Evolutionary conservation across 148 eudicot species (phyloP), one percentile per base, ranked within the genome.

Genomic region (Vaccinium vitisidaea): DNA sequence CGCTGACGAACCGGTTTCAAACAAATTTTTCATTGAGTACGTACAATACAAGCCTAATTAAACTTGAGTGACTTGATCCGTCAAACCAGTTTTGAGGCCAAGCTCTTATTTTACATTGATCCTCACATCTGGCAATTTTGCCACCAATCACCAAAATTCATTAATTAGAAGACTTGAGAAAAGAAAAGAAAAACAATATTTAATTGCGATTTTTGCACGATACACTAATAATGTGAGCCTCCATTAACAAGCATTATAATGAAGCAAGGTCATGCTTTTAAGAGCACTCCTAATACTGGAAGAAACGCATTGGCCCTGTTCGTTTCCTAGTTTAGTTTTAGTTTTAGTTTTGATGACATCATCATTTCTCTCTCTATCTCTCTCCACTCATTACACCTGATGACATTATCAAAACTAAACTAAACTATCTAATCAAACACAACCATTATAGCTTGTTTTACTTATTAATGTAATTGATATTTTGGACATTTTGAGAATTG

Each of bases 241-340:
- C 48, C 82, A 80, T 80, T 59, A 80, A 58, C 58, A 43, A 36
- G 82, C 53, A 80, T 61, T 39, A 58, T 80, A 18, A 59, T 61
- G 12, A 59, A 39, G 82, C 52, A 80, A 59, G 19, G 16, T 9
- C 23, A 18, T 21, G 65, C 11, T 59, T 43, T 75, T 43, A 16
- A 16, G 19, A 18, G 52, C 25, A 75, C 79, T 39, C 50, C 50
- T 43, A 19, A 9, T 18, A 8, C 13, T 18, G 8, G 11, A 74
- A 74, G 77, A 74, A 13, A 36, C 43, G 21, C 77, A 74, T n/a
- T n/a, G n/a, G n/a, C n/a, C n/a, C n/a, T n/a, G n/a, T n/a, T n/a
- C n/a, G n/a, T n/a, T n/a, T n/a, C n/a, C n/a, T n/a, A n/a, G n/a
- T n/a, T n/a, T n/a, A n/a, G n/a, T n/a, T n/a, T n/a, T n/a, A n/a